Evolutionary conservation across 805 yeast species (phyloP), one percentile per base, ranked within the genome.

Genomic region (Kodamaea laetipori): DNA sequence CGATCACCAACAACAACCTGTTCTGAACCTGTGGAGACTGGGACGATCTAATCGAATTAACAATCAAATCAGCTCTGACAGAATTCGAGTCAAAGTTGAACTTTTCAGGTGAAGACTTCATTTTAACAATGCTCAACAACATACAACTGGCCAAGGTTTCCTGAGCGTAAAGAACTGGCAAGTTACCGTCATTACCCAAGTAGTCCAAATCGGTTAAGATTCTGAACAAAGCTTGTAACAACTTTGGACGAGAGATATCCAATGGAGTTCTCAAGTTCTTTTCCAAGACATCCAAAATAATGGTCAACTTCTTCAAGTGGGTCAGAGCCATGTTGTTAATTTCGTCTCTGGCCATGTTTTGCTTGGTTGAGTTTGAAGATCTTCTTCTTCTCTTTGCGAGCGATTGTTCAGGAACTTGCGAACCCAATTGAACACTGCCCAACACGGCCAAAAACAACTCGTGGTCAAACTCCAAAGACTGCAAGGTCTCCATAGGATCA

Each of bases 1-100:
- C 86, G 52, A 94, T 82, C 19, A 94, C 92, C 46, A 92, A 69
- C 46, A 94, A 70, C 39, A 92, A 67, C 52, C 90, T 79, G 67
- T 94, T 94, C 67, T 94, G 99, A 19, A 90, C 95, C 64, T 92
- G 98, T 2, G 97, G 98, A 21, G 96, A 87, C 34, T 81, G 77
- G 1, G 97, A 84, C 1, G 90, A 79, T 59, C 99, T 80, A 44
- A 94, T 90, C 13, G 96, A 86, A 36, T 92, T 84, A 19, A 94
- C 97, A 52, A 94, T 74, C 45, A 90, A 81, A 62, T 92, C 98
- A 2, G 96, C 92, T 62, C 98, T 77, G 31, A 90, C 73, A 6
- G 86, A 71, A 48, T 78, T 77, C 19, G 86, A 73, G 51, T 86
- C 89, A 12, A 81, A 61, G 50, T 65, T 56, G 61, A 57, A 43